These are phyloP conservation scores for Botrytis tulipae DNA, from an alignment of 2,329 filamentous ascomycete species.

Conservation along the genomic window DNA sequence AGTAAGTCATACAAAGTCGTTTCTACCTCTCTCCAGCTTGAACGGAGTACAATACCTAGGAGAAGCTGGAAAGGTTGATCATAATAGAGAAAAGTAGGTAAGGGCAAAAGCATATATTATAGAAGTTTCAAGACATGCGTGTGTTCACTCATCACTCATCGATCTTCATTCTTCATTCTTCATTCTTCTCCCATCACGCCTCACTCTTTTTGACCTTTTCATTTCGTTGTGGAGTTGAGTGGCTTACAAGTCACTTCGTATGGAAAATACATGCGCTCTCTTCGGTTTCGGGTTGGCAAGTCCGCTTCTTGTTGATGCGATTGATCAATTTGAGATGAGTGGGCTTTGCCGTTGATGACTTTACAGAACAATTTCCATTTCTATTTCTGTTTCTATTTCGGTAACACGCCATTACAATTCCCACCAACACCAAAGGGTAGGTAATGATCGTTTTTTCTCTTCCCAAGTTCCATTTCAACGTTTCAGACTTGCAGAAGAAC, in stretches of 20 bases:
- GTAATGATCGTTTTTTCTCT: background rate
- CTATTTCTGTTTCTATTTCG: slow-evolving; percentile 4
- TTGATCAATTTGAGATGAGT: background rate
- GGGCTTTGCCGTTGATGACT: background rate
- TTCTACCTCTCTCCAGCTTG: background rate
- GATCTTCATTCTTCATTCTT: too few relatives aligned
- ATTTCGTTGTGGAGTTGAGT: background rate
- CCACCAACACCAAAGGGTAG: background rate
- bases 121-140: background rate
- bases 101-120: background rate
- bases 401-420: background rate
- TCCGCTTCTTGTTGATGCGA: background rate
- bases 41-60: background rate
- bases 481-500: slow-evolving; percentile 11
- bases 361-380: background rate
- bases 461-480: background rate
- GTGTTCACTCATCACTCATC: background rate
- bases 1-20: slow-evolving; percentile 1
- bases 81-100: background rate
- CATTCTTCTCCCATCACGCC: background rate
- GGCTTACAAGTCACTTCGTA: background rate
- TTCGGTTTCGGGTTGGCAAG: background rate
- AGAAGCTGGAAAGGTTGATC: background rate
- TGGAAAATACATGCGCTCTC: background rate
- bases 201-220: background rate